Evolutionary conservation across 192 early-diverging fungal genomes (phyloP).

Genomic region (Entomortierella chlamydospora): DNA sequence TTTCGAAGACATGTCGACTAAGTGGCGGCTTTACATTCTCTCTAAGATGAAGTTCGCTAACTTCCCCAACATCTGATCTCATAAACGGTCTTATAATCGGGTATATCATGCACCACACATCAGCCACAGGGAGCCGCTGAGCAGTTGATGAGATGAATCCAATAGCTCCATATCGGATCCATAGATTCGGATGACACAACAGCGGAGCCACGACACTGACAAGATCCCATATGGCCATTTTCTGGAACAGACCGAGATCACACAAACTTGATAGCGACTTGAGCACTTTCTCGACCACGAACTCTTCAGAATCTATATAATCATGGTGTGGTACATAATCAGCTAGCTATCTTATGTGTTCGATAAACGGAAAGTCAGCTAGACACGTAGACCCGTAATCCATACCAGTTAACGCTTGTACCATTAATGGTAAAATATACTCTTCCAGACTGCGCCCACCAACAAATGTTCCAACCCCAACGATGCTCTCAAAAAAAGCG

Average conservation of each 20-base stretch:
- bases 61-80: slow-evolving; percentile 69
- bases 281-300: slow-evolving; percentile 92
- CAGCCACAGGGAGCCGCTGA: slow-evolving; percentile 73
- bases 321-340: neutral
- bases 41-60: slow-evolving; percentile 70
- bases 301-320: slow-evolving; percentile 84
- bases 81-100: slow-evolving; percentile 79
- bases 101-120: slow-evolving; percentile 83
- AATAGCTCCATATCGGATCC: slow-evolving; percentile 83
- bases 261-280: slow-evolving; percentile 83
- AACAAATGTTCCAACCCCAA: slow-evolving; percentile 89
- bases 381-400: neutral
- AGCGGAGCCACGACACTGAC: slow-evolving; percentile 75
- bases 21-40: slow-evolving; percentile 79
- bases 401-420: slow-evolving; percentile 80
- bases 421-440: slow-evolving; percentile 94
- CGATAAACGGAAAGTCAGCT: neutral
- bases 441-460: slow-evolving; percentile 89
- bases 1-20: slow-evolving; percentile 33
- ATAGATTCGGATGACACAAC: slow-evolving; percentile 82
- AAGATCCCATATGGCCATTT: slow-evolving; percentile 81
- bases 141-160: slow-evolving; percentile 74
- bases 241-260: slow-evolving; percentile 81
- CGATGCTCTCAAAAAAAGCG: slow-evolving; percentile 94
- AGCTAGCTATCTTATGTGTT: neutral